Evolutionary conservation across 176 grass and related monocot genomes (phyloP).

Genomic region (Chloris gayana): DNA sequence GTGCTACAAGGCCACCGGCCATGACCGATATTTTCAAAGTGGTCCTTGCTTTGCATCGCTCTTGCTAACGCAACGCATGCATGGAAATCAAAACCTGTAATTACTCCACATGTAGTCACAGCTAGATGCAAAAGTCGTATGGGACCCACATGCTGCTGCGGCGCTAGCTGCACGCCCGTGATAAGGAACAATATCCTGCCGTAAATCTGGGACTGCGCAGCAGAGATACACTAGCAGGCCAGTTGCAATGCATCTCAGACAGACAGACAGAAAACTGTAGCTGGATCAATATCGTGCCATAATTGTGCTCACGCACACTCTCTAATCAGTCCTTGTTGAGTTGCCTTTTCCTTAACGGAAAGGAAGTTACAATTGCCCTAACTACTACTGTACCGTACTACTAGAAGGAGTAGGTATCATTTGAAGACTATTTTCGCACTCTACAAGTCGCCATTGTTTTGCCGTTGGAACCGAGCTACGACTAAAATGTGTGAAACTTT

Average conservation of each 20-base stretch:
- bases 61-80: background rate
- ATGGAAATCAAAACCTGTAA: background rate
- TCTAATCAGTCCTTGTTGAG: background rate
- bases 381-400: no score
- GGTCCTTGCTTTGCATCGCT: background rate
- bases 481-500: background rate
- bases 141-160: conserved; percentile 10
- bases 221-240: background rate
- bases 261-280: background rate
- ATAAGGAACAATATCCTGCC: conserved; percentile 7
- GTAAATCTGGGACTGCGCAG: conserved; percentile 1
- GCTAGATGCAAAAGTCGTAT: background rate
- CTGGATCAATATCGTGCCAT: background rate
- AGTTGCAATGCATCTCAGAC: background rate
- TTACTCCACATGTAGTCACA: background rate
- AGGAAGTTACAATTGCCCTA: no score
- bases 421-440: no score
- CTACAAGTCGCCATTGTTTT: no score
- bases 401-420: no score
- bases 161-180: conserved; percentile 22
- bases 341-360: background rate
- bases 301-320: background rate
- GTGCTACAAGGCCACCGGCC: background rate
- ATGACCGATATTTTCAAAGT: background rate
- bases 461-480: no score